Percentiles rank a stretch among this genome's conserved stretches.
These are phyloP conservation scores for Gossypium arboreum DNA, from an alignment of 345 rosid genomes.

Conservation along the genomic window DNA sequence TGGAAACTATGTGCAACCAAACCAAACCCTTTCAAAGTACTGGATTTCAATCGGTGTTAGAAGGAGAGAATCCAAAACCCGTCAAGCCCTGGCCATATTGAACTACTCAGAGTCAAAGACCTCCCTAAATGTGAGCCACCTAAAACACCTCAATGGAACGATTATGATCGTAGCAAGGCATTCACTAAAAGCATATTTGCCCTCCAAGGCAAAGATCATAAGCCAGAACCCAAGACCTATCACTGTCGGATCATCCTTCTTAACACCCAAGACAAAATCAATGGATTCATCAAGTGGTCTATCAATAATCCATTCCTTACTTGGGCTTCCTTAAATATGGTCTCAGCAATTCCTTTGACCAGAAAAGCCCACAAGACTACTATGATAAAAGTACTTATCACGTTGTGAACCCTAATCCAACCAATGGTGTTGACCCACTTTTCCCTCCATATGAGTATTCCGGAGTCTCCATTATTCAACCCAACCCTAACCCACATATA, in stretches of 20 bases:
- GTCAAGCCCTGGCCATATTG: constrained; percentile 53
- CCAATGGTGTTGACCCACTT: too few species aligned
- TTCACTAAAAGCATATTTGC: constrained; percentile 39
- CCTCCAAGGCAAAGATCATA: constrained; percentile 24
- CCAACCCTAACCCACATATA: too few species aligned
- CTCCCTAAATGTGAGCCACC: constrained; percentile 52
- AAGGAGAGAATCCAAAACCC: constrained; percentile 52
- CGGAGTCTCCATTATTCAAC: too few species aligned
- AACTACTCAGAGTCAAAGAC: constrained; percentile 42
- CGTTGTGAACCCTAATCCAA: too few species aligned
- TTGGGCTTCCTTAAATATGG: constrained; percentile 53
- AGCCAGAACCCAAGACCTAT: constrained; percentile 32
- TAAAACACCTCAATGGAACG: constrained; percentile 59
- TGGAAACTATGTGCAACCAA: constrained; percentile 54
- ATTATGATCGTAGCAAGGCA: constrained; percentile 40
- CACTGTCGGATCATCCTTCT: constrained; percentile 49
- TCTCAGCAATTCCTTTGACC: constrained; percentile 36
- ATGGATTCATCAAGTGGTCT: constrained; percentile 58
- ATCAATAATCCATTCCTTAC: constrained; percentile 76
- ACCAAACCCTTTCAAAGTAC: constrained; percentile 53
- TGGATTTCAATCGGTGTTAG: constrained; percentile 59
- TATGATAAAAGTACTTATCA: constrained; percentile 15
- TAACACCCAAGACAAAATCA: constrained; percentile 58
- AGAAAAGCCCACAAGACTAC: constrained; percentile 40
- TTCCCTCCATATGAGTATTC: too few species aligned